Conservation (phyloP, 2,329 filamentous ascomycete species). For the Pseudogymnoascus sp. region DNA sequence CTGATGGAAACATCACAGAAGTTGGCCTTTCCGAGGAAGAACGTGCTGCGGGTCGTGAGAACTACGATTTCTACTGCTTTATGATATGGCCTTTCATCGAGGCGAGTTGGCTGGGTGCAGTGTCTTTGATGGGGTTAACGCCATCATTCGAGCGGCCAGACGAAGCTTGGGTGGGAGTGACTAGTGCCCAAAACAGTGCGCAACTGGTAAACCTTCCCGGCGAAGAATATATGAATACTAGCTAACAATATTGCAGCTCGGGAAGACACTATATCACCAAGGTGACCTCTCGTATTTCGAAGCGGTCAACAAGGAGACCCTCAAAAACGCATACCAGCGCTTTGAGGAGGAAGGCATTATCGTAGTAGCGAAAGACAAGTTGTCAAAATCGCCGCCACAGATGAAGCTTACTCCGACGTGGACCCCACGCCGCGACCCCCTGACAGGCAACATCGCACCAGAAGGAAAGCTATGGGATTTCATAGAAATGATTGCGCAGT, state of each 20-base stretch:
- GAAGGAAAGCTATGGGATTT: constrained; percentile 84
- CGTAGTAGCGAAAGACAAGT: constrained; percentile 61
- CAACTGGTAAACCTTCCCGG: constrained; percentile 56
- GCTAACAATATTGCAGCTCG: constrained; percentile 49
- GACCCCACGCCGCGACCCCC: constrained; percentile 58
- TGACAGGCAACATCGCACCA: constrained; percentile 54
- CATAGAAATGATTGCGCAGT: constrained; percentile 76
- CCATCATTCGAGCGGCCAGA: constrained; percentile 51
- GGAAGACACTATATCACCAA: constrained; percentile 95
- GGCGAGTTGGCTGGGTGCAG: constrained; percentile 82
- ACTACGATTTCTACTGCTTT: constrained; percentile 98
- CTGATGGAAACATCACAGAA: constrained; percentile 48
- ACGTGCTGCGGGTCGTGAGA: constrained; percentile 73
- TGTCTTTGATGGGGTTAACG: constrained; percentile 78
- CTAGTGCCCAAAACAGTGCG: constrained; percentile 71
- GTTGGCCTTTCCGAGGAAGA: constrained; percentile 73
- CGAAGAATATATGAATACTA: constrained; percentile 12
- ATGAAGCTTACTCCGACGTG: constrained; percentile 68
- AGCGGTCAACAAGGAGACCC: constrained; percentile 94
- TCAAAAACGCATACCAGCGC: constrained; percentile 84
- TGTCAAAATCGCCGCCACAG: constrained; percentile 51
- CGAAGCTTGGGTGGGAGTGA: constrained; percentile 71
- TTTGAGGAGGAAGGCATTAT: constrained; percentile 91
- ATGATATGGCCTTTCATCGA: constrained; percentile 98
- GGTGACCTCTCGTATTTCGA: constrained; percentile 96